phyloP scores from a whole-genome alignment of 768 basidiomycete species.

The Kwoniella mangroviensis region DNA sequence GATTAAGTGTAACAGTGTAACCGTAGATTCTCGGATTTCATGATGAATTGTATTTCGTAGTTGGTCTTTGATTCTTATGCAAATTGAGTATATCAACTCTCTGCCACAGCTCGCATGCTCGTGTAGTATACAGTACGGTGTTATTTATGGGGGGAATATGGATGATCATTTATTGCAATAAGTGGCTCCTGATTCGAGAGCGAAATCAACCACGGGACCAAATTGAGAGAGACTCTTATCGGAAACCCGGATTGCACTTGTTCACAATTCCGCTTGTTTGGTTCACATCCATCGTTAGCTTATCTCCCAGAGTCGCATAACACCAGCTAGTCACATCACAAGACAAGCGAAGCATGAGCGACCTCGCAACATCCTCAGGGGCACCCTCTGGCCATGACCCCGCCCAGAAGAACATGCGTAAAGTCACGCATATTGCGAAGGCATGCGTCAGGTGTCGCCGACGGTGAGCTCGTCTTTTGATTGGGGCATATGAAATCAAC shows the following conservation, averaged over 20 bases:
- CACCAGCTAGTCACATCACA: too few species aligned
- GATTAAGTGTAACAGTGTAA: not conserved
- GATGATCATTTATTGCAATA: too few species aligned
- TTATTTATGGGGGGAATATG: too few species aligned
- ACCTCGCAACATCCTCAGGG: not conserved
- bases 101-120: too few species aligned
- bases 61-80: not conserved
- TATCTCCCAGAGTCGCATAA: too few species aligned
- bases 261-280: constrained; percentile 5
- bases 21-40: not conserved
- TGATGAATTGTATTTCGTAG: not conserved
- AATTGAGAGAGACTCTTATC: not conserved
- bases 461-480: not conserved
- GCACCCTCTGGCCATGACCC: not conserved
- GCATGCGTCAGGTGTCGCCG: constrained; percentile 1
- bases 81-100: not conserved
- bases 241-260: not conserved
- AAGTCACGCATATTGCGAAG: constrained; percentile 5
- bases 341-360: constrained; percentile 1
- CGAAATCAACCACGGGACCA: not conserved
- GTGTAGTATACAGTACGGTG: too few species aligned
- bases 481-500: too few species aligned
- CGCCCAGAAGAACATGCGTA: not conserved
- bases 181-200: too few species aligned
- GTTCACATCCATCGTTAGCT: not conserved